A percentile compares a stretch with the other conserved stretches of the same genome.
phyloP scores from a whole-genome alignment of 306 rosid genomes.

The Acacia confusa region DNA sequence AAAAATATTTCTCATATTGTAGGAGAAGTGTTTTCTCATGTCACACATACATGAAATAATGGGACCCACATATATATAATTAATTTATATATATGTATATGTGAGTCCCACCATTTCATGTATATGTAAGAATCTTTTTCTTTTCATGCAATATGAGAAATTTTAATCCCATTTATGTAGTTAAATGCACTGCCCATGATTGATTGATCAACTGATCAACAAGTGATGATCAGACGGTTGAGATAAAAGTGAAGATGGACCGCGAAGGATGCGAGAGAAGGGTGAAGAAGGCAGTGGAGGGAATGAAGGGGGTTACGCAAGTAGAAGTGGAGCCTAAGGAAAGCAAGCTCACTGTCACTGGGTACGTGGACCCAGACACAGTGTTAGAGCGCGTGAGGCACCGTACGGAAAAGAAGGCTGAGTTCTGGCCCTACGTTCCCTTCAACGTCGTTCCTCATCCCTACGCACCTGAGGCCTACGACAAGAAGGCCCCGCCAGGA shows the following conservation, averaged over 20 bases:
- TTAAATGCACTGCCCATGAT: too few relatives aligned
- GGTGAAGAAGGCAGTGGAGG: neutral
- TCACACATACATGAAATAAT: too few relatives aligned
- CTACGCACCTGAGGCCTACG: neutral
- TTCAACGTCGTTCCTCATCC: neutral
- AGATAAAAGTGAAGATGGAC: neutral
- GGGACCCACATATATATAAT: too few relatives aligned
- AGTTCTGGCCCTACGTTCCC: neutral
- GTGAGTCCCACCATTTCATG: too few relatives aligned
- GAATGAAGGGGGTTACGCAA: neutral
- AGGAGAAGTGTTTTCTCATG: too few relatives aligned
- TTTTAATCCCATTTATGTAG: too few relatives aligned
- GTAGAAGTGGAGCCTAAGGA: neutral
- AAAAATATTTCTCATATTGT: too few relatives aligned
- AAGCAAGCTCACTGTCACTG: neutral
- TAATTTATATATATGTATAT: too few relatives aligned
- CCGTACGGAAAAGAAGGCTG: neutral
- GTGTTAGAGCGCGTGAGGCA: neutral
- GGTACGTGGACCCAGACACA: neutral
- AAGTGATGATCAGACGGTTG: neutral
- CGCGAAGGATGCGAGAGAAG: neutral
- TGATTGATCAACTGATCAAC: neutral
- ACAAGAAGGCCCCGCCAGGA: neutral
- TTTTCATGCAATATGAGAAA: too few relatives aligned
- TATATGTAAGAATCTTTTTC: too few relatives aligned